Evolutionary conservation across 75 land plant genomes (phyloP), one percentile per base, ranked within the genome.

Genomic region (Pseudotsuga menziesii): DNA sequence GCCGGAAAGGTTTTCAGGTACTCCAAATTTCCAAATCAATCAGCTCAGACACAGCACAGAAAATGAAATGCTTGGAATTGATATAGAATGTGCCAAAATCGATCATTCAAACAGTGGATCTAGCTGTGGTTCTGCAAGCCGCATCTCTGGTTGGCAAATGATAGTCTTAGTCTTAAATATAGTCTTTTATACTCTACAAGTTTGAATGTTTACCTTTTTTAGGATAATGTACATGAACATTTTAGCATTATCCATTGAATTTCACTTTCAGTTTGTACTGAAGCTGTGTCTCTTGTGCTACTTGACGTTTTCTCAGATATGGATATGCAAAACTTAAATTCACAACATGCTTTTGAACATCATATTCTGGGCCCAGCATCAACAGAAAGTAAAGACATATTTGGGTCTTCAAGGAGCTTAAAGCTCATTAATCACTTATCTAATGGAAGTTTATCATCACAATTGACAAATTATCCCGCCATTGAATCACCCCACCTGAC

Each of bases 11-110:
- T 12, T 41, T 16, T 52, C 52, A 69, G 44, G 39, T 69, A 22
- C 44, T 20, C 41, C 72, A 41, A 44, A 41, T 69, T 69, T 69
- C 3, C 48, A 36, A 69, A 44, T 69, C 72, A 69, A 69, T 69
- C 22, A 36, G 72, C 36, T 69, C 8, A 39, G 13, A 9, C n/a
- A 67, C n/a, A 22, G 67, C 32, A 63, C 67, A 63, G 19, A 32
- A 63, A 32, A 17, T 16, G 72, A 7, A 67, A 67, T 44, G 4
- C 36, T 20, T 69, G 48, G 11, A n/a, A 69, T 8, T 69, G 52
- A 44, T 41, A 13, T n/a, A 69, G 72, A 3, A 41, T 20, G 72
- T 39, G 48, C 72, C 0, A 12, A 41, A 39, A 69, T 41, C 8
- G 48, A 41, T 41, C 25, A 69, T 41, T 20, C 8, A 29, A 41